Percentiles rank a stretch among this genome's conserved stretches.
These are phyloP conservation scores for Agaricus sinodeliciosus DNA, from an alignment of 768 basidiomycete species.

Conservation along the genomic window DNA sequence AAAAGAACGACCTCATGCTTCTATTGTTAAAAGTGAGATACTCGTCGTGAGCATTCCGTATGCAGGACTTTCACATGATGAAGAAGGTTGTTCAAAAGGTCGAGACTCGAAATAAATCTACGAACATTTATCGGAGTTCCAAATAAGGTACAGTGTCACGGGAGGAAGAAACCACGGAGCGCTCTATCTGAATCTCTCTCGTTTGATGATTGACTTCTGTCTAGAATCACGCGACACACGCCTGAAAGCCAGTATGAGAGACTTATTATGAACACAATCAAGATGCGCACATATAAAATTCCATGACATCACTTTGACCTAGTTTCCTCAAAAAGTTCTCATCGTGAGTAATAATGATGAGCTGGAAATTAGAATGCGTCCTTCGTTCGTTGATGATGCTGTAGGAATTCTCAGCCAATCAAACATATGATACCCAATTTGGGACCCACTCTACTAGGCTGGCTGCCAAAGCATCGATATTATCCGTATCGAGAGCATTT, in stretches of 20 bases:
- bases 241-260: conserved; percentile 36
- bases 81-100: not conserved
- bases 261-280: conserved; percentile 5
- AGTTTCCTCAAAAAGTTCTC: conserved; percentile 90
- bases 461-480: conserved; percentile 88
- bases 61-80: no score
- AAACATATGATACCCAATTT: not conserved
- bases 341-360: conserved; percentile 96
- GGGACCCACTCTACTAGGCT: conserved; percentile 83
- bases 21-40: no score
- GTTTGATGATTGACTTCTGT: conserved; percentile 76
- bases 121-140: no score
- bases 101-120: not conserved
- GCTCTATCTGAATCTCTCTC: conserved; percentile 54
- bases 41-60: no score
- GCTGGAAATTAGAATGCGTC: conserved; percentile 87
- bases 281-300: conserved; percentile 79
- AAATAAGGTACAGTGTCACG: not conserved
- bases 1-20: no score
- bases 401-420: conserved; percentile 6
- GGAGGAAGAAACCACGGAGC: not conserved
- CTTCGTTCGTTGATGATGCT: conserved; percentile 95
- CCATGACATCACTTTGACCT: conserved; percentile 88
- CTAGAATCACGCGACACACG: conserved; percentile 64
- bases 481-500: conserved; percentile 93